Conservation (phyloP, 441 rosid species). For the Biscutella laevigata region DNA sequence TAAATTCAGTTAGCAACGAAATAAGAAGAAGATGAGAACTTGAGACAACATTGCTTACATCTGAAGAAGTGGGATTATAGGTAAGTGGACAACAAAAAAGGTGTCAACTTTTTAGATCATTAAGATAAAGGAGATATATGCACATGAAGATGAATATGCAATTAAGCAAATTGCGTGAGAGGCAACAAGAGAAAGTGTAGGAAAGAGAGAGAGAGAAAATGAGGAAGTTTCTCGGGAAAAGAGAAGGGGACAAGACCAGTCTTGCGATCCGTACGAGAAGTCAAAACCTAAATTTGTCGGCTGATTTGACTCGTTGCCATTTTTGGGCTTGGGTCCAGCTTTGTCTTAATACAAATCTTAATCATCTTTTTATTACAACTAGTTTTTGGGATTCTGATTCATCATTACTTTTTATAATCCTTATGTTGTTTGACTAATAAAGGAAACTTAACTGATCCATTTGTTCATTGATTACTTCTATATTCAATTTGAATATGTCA, state of each 20-base stretch:
- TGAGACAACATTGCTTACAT: slow-evolving; percentile 2
- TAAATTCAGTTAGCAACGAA: slow-evolving; percentile 2
- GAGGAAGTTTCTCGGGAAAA: slow-evolving; percentile 16
- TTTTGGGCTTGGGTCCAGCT: slow-evolving; percentile 18
- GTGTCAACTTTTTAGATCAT: neutral
- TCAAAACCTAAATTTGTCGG: slow-evolving; percentile 18
- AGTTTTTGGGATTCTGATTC: too few species aligned
- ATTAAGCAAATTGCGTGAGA: neutral
- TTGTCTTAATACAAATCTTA: too few species aligned
- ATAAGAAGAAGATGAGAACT: neutral
- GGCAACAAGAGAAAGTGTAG: slow-evolving; percentile 2
- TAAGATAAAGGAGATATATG: neutral
- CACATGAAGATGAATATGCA: neutral
- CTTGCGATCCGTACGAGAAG: slow-evolving; percentile 20
- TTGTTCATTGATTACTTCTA: too few species aligned
- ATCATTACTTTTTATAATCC: too few species aligned
- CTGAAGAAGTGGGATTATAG: slow-evolving; percentile 2
- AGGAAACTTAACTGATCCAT: too few species aligned
- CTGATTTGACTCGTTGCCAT: slow-evolving; percentile 11
- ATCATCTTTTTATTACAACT: too few species aligned
- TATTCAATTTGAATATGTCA: too few species aligned
- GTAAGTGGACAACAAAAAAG: slow-evolving; percentile 6
- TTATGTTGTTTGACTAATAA: too few species aligned
- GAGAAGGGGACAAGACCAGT: slow-evolving; percentile 24
- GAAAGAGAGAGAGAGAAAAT: neutral